Base-by-base conservation (phyloP, 176 grass and related monocot genomes). In the Urochloa ruziziensis region DNA sequence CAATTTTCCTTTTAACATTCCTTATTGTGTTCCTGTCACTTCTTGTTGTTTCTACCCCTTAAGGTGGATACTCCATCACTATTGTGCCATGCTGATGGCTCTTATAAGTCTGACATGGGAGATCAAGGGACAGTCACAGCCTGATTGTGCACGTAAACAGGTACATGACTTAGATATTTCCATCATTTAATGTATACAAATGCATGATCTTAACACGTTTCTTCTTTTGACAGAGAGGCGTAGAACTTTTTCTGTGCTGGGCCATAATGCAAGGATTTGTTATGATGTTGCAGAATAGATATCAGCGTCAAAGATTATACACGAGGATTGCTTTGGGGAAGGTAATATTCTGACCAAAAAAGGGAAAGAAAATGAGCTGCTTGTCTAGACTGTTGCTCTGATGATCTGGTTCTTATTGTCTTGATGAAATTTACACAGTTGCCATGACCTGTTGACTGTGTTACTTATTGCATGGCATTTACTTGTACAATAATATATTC, bases 31-130 rank as follows among this genome's bases (percentile, higher is more conserved):
- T 30, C 44, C 30, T 57, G 27, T 63, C 39, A 58, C 4, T 70
- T 76, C 10, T 70, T 85, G 37, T 35, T 82, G 39, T 25, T 73
- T 82, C 43, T 92, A 87, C 6, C 42, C 80, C 62, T 51, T 70
- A 54, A 97, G 96, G 96, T 98, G 96, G 96, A 91, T 98, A 90
- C 91, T 88, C 68, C 96, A 98, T 95, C 96, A 98, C 79, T 98
- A 98, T 62, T 98, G 93, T 88, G 96, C 96, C 61, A 98, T 98
- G 91, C 48, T 95, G 82, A 98, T 98, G 96, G 87, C 96, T 69
- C 91, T 98, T 87, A 53, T 98, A 68, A 98, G 96, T 81, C 87
- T 98, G 33, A 98, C 96, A 58, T 98, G 96, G 96, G 96, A 93
- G 64, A 89, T 98, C 80, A 95, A 98, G 82, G 91, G 93, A 29